Evolutionary conservation across 805 yeast genomes (phyloP), one percentile per base, ranked within the genome.

Genomic region (Diddensiella transvaalensis): DNA sequence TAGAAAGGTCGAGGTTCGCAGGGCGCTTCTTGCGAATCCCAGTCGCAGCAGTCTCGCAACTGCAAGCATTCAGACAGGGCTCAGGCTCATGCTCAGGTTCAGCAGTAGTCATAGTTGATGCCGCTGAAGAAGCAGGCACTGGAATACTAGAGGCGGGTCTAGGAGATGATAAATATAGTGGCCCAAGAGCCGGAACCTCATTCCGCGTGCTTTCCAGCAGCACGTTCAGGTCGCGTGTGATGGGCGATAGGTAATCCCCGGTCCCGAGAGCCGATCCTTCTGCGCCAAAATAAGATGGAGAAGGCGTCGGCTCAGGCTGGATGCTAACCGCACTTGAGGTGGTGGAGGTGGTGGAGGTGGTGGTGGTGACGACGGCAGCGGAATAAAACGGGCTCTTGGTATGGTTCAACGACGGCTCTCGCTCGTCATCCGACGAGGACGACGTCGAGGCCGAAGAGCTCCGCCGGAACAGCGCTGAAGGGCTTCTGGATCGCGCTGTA

Each of bases 1-100:
- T 17, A 3, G 48, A 40, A n/a, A 46, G 42, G 40, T 46, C 48
- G 40, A 46, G 30, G 11, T 40, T 8, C 15, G 46, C 47, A 11
- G 48, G 48, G 5, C 48, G 15, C 24, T 17, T 22, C 21, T 40
- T 40, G 33, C 32, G 8, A 4, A 11, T n/a, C 24, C 41, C 17
- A 8, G 15, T 13, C 8, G 23, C 41, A 38, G 21, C 33, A 23
- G 26, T 26, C n/a, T n/a, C n/a, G n/a, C n/a, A n/a, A n/a, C n/a
- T n/a, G n/a, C n/a, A n/a, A n/a, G n/a, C n/a, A n/a, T n/a, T n/a
- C n/a, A n/a, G n/a, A n/a, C n/a, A n/a, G n/a, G n/a, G n/a, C n/a
- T n/a, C n/a, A n/a, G n/a, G n/a, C n/a, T n/a, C 21, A 11, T 10
- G 11, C 33, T 13, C 33, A 5, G 15, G 6, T 8, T n/a, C 22